These are phyloP conservation scores for Metschnikowia noctiluminum DNA, from an alignment of 805 yeast species.

Conservation along the genomic window DNA sequence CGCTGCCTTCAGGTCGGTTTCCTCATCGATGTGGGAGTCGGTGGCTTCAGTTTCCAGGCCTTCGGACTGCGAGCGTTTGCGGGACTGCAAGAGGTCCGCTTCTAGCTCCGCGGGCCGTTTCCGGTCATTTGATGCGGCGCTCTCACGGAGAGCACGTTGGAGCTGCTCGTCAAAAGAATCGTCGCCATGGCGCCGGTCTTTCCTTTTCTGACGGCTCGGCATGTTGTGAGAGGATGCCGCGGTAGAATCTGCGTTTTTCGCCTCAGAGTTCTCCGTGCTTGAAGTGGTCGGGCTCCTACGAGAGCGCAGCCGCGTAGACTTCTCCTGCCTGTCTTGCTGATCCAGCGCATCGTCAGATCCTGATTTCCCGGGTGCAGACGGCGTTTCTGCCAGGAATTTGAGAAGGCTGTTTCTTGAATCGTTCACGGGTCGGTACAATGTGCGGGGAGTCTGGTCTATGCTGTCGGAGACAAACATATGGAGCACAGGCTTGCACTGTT, in stretches of 20 bases:
- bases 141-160: conserved; percentile 52
- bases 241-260: conserved; percentile 4
- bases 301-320: conserved; percentile 11
- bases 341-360: conserved; percentile 5
- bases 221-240: conserved; percentile 15
- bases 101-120: conserved; percentile 8
- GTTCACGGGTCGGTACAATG: conserved; percentile 41
- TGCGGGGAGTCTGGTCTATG: conserved; percentile 22
- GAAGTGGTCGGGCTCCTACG: conserved; percentile 5
- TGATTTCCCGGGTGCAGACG: conserved; percentile 2
- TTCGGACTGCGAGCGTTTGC: conserved; percentile 6
- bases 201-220: conserved; percentile 22
- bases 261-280: background rate
- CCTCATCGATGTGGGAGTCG: conserved; percentile 15
- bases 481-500: conserved; percentile 79
- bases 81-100: too few species aligned
- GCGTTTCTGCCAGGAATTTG: background rate
- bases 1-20: conserved; percentile 4
- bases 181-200: conserved; percentile 33
- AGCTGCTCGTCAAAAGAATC: conserved; percentile 39
- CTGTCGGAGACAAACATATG: conserved; percentile 50
- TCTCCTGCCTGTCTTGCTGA: conserved; percentile 10
- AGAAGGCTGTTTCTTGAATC: conserved; percentile 36
- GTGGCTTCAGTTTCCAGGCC: conserved; percentile 12
- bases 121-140: conserved; percentile 44